Evolutionary conservation across 352 stramenopile species (phyloP).

Genomic region (Globisporangium parvum): DNA sequence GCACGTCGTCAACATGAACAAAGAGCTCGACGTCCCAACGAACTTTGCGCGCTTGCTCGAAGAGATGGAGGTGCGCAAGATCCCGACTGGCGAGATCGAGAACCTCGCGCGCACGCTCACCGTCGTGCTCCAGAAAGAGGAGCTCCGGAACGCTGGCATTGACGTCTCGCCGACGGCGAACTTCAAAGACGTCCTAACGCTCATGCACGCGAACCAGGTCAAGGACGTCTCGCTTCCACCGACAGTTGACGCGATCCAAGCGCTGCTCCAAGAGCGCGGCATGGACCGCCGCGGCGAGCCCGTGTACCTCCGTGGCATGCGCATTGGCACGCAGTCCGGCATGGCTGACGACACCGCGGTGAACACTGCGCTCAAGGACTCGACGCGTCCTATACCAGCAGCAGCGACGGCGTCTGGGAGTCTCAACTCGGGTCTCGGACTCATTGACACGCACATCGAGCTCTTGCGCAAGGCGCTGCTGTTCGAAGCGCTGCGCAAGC

Average conservation of each 20-base stretch:
- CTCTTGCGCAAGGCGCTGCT: conserved; percentile 53
- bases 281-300: conserved; percentile 61
- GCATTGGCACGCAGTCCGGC: conserved; percentile 46
- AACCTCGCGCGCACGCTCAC: conserved; percentile 50
- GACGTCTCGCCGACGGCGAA: conserved; percentile 41
- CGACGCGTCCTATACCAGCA: background rate
- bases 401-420: background rate
- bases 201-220: conserved; percentile 55
- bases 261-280: conserved; percentile 32
- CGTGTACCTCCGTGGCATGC: conserved; percentile 50
- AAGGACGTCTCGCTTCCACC: conserved; percentile 42
- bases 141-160: conserved; percentile 30
- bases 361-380: background rate
- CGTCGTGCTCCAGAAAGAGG: conserved; percentile 58
- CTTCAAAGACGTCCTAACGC: conserved; percentile 33
- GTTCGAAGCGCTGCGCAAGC: conserved; percentile 58
- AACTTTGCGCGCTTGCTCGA: conserved; percentile 33
- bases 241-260: conserved; percentile 36
- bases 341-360: conserved; percentile 11
- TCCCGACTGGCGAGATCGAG: conserved; percentile 47
- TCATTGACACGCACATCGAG: conserved; percentile 66
- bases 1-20: conserved; percentile 52
- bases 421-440: conserved; percentile 45
- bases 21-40: conserved; percentile 45
- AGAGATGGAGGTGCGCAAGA: conserved; percentile 50